A percentile compares a stretch with the other conserved stretches of the same genome.
Conservation (phyloP, 257 asterid genomes). For the Solanum paucissectum region DNA sequence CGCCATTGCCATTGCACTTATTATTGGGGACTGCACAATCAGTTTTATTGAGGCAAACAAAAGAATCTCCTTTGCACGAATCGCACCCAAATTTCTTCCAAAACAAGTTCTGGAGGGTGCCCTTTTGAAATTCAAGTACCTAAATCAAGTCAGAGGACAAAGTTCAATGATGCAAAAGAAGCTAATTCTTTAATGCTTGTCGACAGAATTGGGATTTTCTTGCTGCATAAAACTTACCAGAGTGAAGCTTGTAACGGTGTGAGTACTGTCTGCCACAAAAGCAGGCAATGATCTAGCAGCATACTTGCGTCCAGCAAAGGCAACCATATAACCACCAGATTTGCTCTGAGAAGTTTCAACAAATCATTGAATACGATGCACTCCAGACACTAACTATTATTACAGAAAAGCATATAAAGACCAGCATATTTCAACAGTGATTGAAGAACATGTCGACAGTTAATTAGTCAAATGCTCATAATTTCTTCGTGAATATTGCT, state of each 20-base stretch:
- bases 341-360: constrained; percentile 24
- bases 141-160: not conserved
- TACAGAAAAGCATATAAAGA: not conserved
- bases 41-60: constrained; percentile 70
- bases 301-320: constrained; percentile 76
- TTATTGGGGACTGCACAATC: constrained; percentile 62
- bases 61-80: constrained; percentile 40
- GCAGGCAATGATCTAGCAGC: constrained; percentile 87
- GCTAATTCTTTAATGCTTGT: not conserved
- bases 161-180: not conserved
- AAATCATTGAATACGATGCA: not conserved
- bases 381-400: not conserved
- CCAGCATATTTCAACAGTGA: not conserved
- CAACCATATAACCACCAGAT: constrained; percentile 73
- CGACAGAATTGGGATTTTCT: not conserved
- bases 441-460: not conserved
- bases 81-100: constrained; percentile 82
- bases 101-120: constrained; percentile 60
- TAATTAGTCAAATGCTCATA: not conserved
- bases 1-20: constrained; percentile 53
- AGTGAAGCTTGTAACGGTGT: constrained; percentile 71
- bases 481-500: not conserved
- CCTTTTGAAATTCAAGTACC: constrained; percentile 89
- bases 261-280: constrained; percentile 48
- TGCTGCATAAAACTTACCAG: constrained; percentile 32